phyloP scores from a whole-genome alignment of 306 rosid genomes.

The Bauhinia variegata region DNA sequence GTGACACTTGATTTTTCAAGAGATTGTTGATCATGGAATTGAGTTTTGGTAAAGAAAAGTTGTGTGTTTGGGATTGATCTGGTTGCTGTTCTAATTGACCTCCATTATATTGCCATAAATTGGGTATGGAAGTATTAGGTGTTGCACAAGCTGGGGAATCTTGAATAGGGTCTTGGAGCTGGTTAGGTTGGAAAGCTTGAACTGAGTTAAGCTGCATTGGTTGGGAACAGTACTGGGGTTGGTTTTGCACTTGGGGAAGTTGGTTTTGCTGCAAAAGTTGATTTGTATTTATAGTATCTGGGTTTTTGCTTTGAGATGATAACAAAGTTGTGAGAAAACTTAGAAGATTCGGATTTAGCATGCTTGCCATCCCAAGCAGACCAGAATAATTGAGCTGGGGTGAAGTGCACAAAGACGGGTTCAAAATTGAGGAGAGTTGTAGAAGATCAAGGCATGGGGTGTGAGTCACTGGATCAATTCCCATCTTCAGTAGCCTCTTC shows the following conservation, averaged over 20 bases:
- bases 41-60: conserved; percentile 29
- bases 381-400: conserved; percentile 36
- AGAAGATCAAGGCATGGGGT: conserved; percentile 62
- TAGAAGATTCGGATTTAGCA: conserved; percentile 44
- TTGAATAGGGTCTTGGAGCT: conserved; percentile 32
- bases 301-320: conserved; percentile 44
- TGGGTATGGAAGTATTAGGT: too few species aligned
- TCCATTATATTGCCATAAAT: conserved; percentile 38
- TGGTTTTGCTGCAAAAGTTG: conserved; percentile 43
- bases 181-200: conserved; percentile 40
- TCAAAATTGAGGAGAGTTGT: conserved; percentile 54
- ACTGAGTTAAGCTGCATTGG: conserved; percentile 27
- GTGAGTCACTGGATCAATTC: conserved; percentile 85
- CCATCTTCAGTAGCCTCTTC: conserved; percentile 76
- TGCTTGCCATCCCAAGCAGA: conserved; percentile 33
- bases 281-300: neutral
- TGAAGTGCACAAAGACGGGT: conserved; percentile 44
- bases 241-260: conserved; percentile 35
- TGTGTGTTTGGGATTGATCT: conserved; percentile 7
- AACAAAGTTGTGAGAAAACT: conserved; percentile 52
- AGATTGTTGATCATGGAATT: conserved; percentile 19
- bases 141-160: conserved; percentile 35
- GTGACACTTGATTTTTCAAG: conserved; percentile 40
- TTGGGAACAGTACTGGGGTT: conserved; percentile 33
- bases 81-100: conserved; percentile 9